A percentile compares a stretch with the other conserved stretches of the same genome.
These are phyloP conservation scores for Tanacetum coccineum DNA, from an alignment of 129 eudicot genomes.

Conservation along the genomic window DNA sequence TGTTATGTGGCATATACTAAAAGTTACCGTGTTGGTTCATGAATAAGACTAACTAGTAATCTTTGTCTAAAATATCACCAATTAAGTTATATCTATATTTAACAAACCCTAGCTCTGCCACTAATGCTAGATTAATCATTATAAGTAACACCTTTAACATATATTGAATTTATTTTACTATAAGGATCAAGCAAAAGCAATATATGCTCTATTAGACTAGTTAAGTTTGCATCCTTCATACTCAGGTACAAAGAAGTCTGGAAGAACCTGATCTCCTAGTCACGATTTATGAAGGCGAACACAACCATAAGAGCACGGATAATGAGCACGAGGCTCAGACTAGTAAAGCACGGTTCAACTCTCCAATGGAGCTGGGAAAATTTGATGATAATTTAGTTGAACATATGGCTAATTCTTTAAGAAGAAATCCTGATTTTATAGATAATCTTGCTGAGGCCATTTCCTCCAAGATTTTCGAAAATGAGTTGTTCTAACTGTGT, in stretches of 20 bases:
- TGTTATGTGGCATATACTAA: too few relatives aligned
- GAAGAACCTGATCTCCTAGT: slow-evolving; percentile 80
- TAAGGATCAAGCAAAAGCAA: too few relatives aligned
- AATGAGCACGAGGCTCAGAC: slow-evolving; percentile 2
- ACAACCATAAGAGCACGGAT: slow-evolving; percentile 46
- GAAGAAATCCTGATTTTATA: slow-evolving; percentile 21
- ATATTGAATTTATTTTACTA: too few relatives aligned
- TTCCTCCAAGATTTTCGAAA: slow-evolving; percentile 15
- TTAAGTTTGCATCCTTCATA: background rate
- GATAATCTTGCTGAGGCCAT: slow-evolving; percentile 20
- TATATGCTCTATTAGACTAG: background rate
- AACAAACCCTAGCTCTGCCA: too few relatives aligned
- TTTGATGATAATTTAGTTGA: slow-evolving; percentile 16
- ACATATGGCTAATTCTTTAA: slow-evolving; percentile 22
- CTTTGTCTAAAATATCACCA: too few relatives aligned
- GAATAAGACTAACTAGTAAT: too few relatives aligned
- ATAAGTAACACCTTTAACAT: too few relatives aligned
- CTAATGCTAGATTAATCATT: too few relatives aligned
- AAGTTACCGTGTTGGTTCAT: too few relatives aligned
- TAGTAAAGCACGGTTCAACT: background rate
- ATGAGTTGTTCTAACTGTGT: slow-evolving; percentile 1
- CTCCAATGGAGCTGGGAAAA: slow-evolving; percentile 11
- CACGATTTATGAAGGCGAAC: slow-evolving; percentile 92
- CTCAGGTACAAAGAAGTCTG: slow-evolving; percentile 84
- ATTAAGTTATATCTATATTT: too few relatives aligned